Evolutionary conservation across 768 basidiomycete genomes (phyloP), one percentile per base, ranked within the genome.

Genomic region (Hebeloma cylindrosporum): DNA sequence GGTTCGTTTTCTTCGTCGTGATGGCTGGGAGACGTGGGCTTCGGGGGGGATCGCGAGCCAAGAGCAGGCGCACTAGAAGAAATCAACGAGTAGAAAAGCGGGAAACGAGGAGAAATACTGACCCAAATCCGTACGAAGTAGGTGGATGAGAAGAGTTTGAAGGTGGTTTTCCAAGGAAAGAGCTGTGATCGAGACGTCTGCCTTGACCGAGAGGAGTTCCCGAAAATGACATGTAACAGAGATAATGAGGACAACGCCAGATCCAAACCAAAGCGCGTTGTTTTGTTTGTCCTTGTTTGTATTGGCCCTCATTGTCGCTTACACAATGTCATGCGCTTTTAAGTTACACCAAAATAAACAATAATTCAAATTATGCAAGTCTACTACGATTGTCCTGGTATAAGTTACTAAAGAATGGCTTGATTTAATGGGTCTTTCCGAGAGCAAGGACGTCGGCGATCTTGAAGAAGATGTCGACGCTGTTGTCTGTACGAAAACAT

Each of bases 181-280:
- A 75, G 63, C 73, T 71, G 64, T 84, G 86, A 77, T 88, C 86
- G 63, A 89, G 80, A 71, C 88, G 83, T 77, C 87, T 85, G 73
- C 82, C 84, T 81, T 88, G 83, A 69, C 83, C 84, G 54, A 89
- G 69, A 45, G 88, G 85, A 64, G 88, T 89, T 65, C 81, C 77
- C 63, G 85, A 77, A 81, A 91, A 91, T 68, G 87, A 89, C 88
- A 91, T 91, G 76, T 73, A 70, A 61, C 61, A 60, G 35, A n/a
- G 47, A 45, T 49, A 43, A 38, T 37, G 29, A 22, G 7, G 21
- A 44, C 47, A 30, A 34, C 40, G 47, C 29, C 50, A 52, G 50
- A 51, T 39, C 42, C 20, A 45, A 49, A 51, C 53, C 54, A 54
- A 51, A 47, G 53, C 53, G 56, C 56, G 56, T 33, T 40, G 40